Evolutionary conservation across 2,329 filamentous ascomycete genomes (phyloP).

Genomic region (Neofusicoccum laricinum): DNA sequence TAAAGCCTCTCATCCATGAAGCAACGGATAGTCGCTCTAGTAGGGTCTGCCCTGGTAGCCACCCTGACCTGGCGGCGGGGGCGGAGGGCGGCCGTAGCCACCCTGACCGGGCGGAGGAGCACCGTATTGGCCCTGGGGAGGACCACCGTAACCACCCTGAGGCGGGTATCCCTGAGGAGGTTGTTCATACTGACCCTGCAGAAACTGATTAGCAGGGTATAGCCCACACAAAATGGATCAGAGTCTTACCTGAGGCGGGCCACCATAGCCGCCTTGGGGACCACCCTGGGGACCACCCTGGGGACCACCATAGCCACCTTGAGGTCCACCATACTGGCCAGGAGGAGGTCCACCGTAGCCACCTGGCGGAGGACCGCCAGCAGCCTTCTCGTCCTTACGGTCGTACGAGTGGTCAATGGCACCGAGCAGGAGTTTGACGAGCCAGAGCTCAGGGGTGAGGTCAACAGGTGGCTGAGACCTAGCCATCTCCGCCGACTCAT

Average conservation of each 20-base stretch:
- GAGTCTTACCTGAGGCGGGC: constrained; percentile 17
- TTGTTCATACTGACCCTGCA: constrained; percentile 22
- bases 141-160: constrained; percentile 22
- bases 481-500: constrained; percentile 65
- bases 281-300: constrained; percentile 13
- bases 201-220: constrained; percentile 15
- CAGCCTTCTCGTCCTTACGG: constrained; percentile 60
- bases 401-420: constrained; percentile 66
- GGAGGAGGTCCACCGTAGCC: constrained; percentile 24
- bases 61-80: constrained; percentile 21
- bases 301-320: not conserved
- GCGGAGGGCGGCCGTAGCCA: constrained; percentile 26
- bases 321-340: constrained; percentile 33
- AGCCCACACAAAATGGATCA: not conserved
- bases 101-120: constrained; percentile 32
- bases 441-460: constrained; percentile 64
- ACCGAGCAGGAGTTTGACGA: constrained; percentile 65
- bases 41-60: constrained; percentile 9
- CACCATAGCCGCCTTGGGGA: constrained; percentile 21
- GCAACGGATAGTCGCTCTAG: not conserved
- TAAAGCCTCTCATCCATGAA: not conserved
- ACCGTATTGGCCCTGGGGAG: constrained; percentile 22
- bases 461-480: constrained; percentile 60
- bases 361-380: constrained; percentile 28
- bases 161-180: constrained; percentile 21